Percentiles rank a stretch among this genome's conserved stretches.
Conservation (phyloP, 2,329 filamentous ascomycete species). For the Microdochium nivale region DNA sequence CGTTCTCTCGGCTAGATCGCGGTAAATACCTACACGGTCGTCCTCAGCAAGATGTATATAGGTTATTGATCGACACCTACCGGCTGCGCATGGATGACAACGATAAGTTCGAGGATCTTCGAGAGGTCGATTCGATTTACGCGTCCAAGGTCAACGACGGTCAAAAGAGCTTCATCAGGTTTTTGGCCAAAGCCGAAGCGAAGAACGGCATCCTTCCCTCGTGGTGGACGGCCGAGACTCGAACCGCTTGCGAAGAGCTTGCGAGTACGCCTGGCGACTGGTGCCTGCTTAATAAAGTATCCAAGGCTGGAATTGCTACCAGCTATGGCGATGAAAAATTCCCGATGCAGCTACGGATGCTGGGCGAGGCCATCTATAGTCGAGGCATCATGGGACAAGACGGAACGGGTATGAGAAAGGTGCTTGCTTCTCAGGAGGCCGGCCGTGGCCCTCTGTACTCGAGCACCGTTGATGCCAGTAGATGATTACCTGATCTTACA, state of each 20-base stretch:
- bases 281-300: slow-evolving; percentile 17
- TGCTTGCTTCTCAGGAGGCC: slow-evolving; percentile 8
- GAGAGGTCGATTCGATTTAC: slow-evolving; percentile 20
- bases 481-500: neutral
- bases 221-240: slow-evolving; percentile 34
- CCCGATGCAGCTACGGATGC: slow-evolving; percentile 41
- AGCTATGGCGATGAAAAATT: slow-evolving; percentile 33
- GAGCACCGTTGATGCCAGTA: neutral
- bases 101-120: slow-evolving; percentile 15
- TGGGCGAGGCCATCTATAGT: slow-evolving; percentile 31
- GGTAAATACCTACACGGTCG: slow-evolving; percentile 34
- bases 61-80: slow-evolving; percentile 37
- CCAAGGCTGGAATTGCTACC: slow-evolving; percentile 27
- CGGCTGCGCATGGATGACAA: slow-evolving; percentile 34
- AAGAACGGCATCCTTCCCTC: slow-evolving; percentile 24
- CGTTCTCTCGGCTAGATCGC: slow-evolving; percentile 30
- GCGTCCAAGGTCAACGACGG: slow-evolving; percentile 6
- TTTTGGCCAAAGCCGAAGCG: slow-evolving; percentile 20
- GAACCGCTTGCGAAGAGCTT: slow-evolving; percentile 24
- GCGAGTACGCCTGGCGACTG: slow-evolving; percentile 20
- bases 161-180: slow-evolving; percentile 24
- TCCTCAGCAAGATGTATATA: slow-evolving; percentile 32
- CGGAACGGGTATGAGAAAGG: slow-evolving; percentile 9
- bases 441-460: neutral
- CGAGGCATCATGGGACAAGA: slow-evolving; percentile 16